Conservation (phyloP, 1,284 basidiomycete species). For the Leccinum ponderosum region DNA sequence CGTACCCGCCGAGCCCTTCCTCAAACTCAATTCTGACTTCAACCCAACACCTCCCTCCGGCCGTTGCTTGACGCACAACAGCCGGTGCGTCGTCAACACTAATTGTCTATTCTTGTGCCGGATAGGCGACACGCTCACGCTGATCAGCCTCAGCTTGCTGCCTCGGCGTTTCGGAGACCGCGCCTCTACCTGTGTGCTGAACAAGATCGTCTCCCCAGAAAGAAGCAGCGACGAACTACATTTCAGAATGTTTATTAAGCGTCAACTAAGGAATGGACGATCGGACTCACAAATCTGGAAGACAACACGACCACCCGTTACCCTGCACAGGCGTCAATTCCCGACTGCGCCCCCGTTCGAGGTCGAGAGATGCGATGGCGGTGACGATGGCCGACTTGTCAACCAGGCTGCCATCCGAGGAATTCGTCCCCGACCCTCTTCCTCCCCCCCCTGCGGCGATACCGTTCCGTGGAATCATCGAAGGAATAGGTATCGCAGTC, state of each 20-base stretch:
- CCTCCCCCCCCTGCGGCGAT: constrained; percentile 25
- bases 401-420: constrained; percentile 50
- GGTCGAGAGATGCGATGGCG: constrained; percentile 19
- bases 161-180: constrained; percentile 58
- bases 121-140: constrained; percentile 44
- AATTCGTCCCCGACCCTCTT: constrained; percentile 37
- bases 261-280: neutral
- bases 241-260: neutral
- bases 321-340: constrained; percentile 59
- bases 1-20: constrained; percentile 34
- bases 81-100: constrained; percentile 56
- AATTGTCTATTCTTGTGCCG: constrained; percentile 57
- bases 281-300: constrained; percentile 41
- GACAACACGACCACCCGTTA: constrained; percentile 40
- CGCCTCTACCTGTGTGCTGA: constrained; percentile 53
- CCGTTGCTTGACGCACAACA: constrained; percentile 58
- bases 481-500: constrained; percentile 35
- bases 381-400: constrained; percentile 41
- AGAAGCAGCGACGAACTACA: constrained; percentile 44
- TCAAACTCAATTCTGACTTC: constrained; percentile 51
- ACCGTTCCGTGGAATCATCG: neutral
- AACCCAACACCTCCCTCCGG: constrained; percentile 38
- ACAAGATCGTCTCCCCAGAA: constrained; percentile 49
- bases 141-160: constrained; percentile 52
- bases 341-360: constrained; percentile 49